A percentile compares a stretch with the other conserved stretches of the same genome.
phyloP scores from a whole-genome alignment of 768 basidiomycete species.

The Coprinopsis marcescibilis region DNA sequence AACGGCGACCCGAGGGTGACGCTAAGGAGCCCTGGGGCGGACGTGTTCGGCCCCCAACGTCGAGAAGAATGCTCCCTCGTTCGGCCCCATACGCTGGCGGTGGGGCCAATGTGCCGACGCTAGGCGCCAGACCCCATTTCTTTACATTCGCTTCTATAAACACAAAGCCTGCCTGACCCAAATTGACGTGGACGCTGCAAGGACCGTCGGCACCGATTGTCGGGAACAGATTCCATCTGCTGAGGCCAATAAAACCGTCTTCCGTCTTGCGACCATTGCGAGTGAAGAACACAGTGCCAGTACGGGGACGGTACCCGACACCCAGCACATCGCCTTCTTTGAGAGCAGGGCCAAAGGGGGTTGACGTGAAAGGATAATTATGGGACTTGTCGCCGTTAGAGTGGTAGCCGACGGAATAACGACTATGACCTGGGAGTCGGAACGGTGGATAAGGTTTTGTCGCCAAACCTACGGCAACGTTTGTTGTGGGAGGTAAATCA shows the following conservation, averaged over 20 bases:
- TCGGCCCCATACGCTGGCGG: slow-evolving; percentile 98
- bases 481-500: slow-evolving; percentile 84
- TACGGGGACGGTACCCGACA: slow-evolving; percentile 91
- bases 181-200: slow-evolving; percentile 94
- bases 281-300: slow-evolving; percentile 98
- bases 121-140: slow-evolving; percentile 98
- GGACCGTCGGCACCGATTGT: slow-evolving; percentile 95
- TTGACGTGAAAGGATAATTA: slow-evolving; percentile 90
- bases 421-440: slow-evolving; percentile 80
- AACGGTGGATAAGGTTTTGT: slow-evolving; percentile 97
- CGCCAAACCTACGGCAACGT: slow-evolving; percentile 87
- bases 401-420: slow-evolving; percentile 90
- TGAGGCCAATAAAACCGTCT: slow-evolving; percentile 90
- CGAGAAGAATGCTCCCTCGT: slow-evolving; percentile 90
- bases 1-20: slow-evolving; percentile 43
- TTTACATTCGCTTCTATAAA: slow-evolving; percentile 99
- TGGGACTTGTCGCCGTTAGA: slow-evolving; percentile 96
- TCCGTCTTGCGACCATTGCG: slow-evolving; percentile 96
- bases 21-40: slow-evolving; percentile 39
- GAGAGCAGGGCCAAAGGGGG: slow-evolving; percentile 75
- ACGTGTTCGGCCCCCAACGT: slow-evolving; percentile 67
- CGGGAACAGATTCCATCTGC: slow-evolving; percentile 91
- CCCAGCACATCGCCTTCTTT: slow-evolving; percentile 96
- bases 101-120: slow-evolving; percentile 93
- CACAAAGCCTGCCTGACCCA: slow-evolving; percentile 97